These are phyloP conservation scores for Fonsecaea multimorphosa DNA, from an alignment of 2,329 filamentous ascomycete genomes.

Conservation along the genomic window DNA sequence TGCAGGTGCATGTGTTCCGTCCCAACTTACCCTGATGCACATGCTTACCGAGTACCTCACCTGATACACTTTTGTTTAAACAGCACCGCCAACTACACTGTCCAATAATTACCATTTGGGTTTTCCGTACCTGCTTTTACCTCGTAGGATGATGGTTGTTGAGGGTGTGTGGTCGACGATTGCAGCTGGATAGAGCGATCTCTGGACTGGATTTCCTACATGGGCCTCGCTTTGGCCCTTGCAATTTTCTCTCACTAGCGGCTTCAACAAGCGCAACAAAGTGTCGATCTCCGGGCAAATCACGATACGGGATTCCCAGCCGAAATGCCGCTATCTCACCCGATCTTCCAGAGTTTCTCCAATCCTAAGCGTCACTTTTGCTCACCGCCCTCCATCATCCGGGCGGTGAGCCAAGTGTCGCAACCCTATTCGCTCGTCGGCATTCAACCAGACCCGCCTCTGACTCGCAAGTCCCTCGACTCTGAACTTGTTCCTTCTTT, in stretches of 20 bases:
- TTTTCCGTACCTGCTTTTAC: not conserved
- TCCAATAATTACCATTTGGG: not conserved
- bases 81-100: not conserved
- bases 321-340: not conserved
- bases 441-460: not conserved
- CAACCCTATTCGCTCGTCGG: not conserved
- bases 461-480: not conserved
- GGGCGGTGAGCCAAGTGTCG: constrained; percentile 9
- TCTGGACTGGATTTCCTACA: not conserved
- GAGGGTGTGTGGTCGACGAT: not conserved
- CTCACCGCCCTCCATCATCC: constrained; percentile 4
- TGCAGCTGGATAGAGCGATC: not conserved
- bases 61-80: not conserved
- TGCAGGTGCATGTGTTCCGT: not conserved
- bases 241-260: constrained; percentile 2
- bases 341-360: not conserved
- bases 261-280: not conserved
- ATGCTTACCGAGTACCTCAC: not conserved
- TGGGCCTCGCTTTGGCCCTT: not conserved
- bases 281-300: constrained; percentile 17
- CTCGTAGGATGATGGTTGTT: not conserved
- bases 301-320: constrained; percentile 3
- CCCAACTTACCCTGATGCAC: not conserved
- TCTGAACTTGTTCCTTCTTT: not conserved
- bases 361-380: not conserved